phyloP scores from a whole-genome alignment of 768 basidiomycete genomes.

The Naganishia antarctica region DNA sequence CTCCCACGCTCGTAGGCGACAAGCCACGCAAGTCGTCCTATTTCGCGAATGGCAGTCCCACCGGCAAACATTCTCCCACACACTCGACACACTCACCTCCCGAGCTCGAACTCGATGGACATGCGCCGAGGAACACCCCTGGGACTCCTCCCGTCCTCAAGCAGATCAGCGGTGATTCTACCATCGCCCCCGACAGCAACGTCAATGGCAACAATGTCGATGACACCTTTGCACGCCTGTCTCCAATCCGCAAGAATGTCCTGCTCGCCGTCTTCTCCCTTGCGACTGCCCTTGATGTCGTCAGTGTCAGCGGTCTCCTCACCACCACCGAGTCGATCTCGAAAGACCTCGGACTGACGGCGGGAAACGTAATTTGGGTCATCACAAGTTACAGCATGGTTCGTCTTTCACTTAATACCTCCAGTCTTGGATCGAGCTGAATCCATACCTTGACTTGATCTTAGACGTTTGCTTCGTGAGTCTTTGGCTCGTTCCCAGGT shows the following conservation, averaged over 20 bases:
- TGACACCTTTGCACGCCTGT: conserved; percentile 1
- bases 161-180: neutral
- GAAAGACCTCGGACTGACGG: conserved; percentile 12
- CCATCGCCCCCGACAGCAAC: neutral
- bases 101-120: conserved; percentile 3
- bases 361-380: conserved; percentile 25
- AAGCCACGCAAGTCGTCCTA: neutral
- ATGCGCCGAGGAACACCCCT: neutral
- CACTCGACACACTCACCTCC: neutral
- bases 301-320: conserved; percentile 22
- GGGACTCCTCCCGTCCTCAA: neutral
- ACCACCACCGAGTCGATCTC: conserved; percentile 20
- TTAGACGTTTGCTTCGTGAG: conserved; percentile 24
- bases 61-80: neutral
- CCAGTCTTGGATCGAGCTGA: too few relatives aligned
- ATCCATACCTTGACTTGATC: too few relatives aligned
- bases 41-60: neutral
- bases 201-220: conserved; percentile 5
- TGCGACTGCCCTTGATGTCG: conserved; percentile 24
- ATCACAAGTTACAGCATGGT: conserved; percentile 17
- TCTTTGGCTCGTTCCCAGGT: neutral
- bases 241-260: conserved; percentile 9
- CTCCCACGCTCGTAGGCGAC: conserved; percentile 8
- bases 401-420: too few relatives aligned
- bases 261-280: conserved; percentile 19